Base-by-base conservation (phyloP, 352 stramenopile genomes). In the Globisporangium radiosum region DNA sequence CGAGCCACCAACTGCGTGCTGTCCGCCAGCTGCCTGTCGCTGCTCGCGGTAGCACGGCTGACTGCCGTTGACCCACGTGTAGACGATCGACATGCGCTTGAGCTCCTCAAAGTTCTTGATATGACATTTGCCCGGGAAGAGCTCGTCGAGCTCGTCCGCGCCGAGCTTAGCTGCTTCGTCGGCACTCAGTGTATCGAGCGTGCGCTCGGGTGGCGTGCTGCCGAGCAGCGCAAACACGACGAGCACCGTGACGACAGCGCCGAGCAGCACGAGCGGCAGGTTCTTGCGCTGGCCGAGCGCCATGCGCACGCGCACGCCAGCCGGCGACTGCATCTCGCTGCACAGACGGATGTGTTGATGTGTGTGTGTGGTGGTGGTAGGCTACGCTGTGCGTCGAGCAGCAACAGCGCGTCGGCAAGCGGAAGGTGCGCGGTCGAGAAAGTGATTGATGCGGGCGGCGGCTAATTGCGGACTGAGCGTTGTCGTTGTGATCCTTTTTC, bases 41-140 rank as follows among this genome's bases (percentile, higher is more conserved):
- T 66, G 57, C 17, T 89, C 68, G 37, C 81, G 76, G 76, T 95
- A 94, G 75, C 86, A 95, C n/a, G 78, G 83, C 68, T 89, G 70
- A 51, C 70, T 90, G 59, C 84, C 86, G 62, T 95, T 95, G 19
- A 94, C 84, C 86, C 83, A 95, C 73, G 83, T 95, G 76, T 95
- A 95, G 49, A 95, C 86, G 60, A 95, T 92, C 47, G 81, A 88
- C 78, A 91, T 89, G 66, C 81, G 86, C 4, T 84, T 82, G 51
- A 95, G 58, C 55, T 79, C 62, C 53, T 95, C 82, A 59, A 90
- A 92, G 74, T 94, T 93, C 65, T 89, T 85, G 66, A 94, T 92
- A 57, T 78, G 72, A 70, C 85, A 94, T 62, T 90, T 73, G 51
- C 75, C 81, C 0, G 78, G 82, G 72, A 82, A 95, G 55, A 87